Base-by-base conservation (phyloP, 257 asterid genomes). In the Rehmannia glutinosa region DNA sequence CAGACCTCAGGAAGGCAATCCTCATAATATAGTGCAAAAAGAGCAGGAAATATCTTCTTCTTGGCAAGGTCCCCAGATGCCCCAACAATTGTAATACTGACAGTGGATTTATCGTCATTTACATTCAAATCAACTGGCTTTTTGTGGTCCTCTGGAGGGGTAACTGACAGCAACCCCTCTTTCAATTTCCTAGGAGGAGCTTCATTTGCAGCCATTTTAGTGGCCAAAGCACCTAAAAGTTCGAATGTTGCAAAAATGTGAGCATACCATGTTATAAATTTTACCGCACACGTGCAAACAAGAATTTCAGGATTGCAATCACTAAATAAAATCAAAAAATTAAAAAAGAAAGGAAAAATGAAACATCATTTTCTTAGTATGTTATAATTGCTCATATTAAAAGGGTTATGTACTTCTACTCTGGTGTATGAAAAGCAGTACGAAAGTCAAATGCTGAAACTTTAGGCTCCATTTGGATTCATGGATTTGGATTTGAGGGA, bases 21-120 rank as follows among this genome's bases (percentile, higher is more conserved):
- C 84, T 90, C 99, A 9, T 93, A 93, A 67, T 85, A 93, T 64
- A 93, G 97, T 6, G 99, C 99, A 80, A 93, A 93, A 38, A 90
- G 96, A 36, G 99, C 99, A 50, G 99, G 99, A 74, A 93, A 90
- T 73, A 93, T 93, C 85, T 93, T 93, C 85, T 93, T 93, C 87
- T 88, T 93, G 38, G 99, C 99, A 63, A 93, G 95, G 79, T 93
- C 99, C 23, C 99, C 99, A 10, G 99, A 93, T 50, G 99, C 99
- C 50, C 99, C 99, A 21, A 93, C 99, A 15, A 90, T 89, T 30
- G 97, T 93, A 43, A 93, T 88, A 70, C 87, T 90, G 68, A 93
- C 95, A 13, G 96, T 87, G 15, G 96, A 83, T 53, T 79, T 77
- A 35, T 46, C 77, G 28, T 46, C 74, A 36, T 69, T 66, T 8